Evolutionary conservation across 2,329 filamentous ascomycete genomes (phyloP).

Genomic region (Ophiostoma tasmaniense): DNA sequence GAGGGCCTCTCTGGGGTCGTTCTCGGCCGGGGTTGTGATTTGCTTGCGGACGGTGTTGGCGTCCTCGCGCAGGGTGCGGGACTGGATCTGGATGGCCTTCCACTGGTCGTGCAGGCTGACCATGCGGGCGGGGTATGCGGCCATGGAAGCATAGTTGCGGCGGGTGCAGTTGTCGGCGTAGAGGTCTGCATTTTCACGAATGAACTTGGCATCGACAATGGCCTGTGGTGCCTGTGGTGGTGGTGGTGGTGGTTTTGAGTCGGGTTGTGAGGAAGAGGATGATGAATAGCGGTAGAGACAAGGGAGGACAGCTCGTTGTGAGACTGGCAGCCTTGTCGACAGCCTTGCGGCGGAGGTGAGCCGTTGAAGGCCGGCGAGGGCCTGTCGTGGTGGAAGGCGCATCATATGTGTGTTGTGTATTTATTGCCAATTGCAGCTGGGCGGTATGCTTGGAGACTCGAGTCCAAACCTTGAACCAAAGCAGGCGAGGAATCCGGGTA

Average conservation of each 20-base stretch:
- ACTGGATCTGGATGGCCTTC: slow-evolving; percentile 52
- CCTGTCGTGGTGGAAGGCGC: neutral
- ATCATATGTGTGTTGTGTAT: neutral
- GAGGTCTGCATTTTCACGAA: slow-evolving; percentile 72
- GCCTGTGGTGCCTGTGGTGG: slow-evolving; percentile 51
- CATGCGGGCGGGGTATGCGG: slow-evolving; percentile 48
- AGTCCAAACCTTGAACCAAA: neutral
- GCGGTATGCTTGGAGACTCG: neutral
- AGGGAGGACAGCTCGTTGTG: neutral
- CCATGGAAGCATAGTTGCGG: slow-evolving; percentile 65
- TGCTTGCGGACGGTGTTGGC: slow-evolving; percentile 56
- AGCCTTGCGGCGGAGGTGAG: neutral
- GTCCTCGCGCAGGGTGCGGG: slow-evolving; percentile 53
- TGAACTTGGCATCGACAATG: slow-evolving; percentile 76
- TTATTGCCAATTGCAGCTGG: neutral
- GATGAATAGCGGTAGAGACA: neutral
- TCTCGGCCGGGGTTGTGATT: slow-evolving; percentile 26
- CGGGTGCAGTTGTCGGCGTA: slow-evolving; percentile 77
- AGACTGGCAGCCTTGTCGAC: neutral
- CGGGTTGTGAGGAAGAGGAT: neutral
- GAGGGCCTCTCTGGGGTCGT: slow-evolving; percentile 28
- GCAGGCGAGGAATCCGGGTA: neutral
- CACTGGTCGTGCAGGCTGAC: slow-evolving; percentile 47
- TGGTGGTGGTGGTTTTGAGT: neutral
- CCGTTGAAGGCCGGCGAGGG: neutral